Percentiles rank a stretch among this genome's conserved stretches.
Evolutionary conservation across 2,329 filamentous ascomycete genomes (phyloP).

Genomic region (Dothideomycetidae sp.): DNA sequence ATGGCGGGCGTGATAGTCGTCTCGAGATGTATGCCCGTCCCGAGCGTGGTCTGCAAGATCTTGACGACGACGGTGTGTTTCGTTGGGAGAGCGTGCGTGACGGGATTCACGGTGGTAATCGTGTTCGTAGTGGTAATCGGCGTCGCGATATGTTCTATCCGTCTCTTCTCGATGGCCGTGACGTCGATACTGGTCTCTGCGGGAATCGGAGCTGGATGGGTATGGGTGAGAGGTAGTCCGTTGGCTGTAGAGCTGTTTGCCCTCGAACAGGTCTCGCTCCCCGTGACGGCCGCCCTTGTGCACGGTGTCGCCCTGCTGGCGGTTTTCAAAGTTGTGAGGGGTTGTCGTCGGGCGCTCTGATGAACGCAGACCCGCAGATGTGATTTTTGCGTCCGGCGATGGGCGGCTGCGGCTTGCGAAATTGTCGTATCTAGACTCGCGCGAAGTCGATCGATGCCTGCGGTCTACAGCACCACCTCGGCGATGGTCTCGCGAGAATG

Average conservation of each 20-base stretch:
- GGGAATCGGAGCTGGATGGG: neutral
- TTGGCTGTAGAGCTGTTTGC: conserved; percentile 1
- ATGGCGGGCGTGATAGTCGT: conserved; percentile 7
- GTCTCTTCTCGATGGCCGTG: neutral
- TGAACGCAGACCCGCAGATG: neutral
- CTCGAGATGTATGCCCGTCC: conserved; percentile 6
- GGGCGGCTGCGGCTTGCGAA: neutral
- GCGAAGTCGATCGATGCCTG: neutral
- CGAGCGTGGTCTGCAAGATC: neutral
- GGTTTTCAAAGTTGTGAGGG: neutral
- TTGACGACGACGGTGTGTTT: neutral
- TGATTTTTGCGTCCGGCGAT: neutral
- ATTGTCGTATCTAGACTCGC: neutral
- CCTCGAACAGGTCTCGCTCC: conserved; percentile 4
- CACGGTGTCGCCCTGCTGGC: no score
- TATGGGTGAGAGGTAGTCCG: neutral
- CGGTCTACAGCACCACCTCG: neutral
- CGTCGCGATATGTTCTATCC: neutral
- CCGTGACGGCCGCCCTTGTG: neutral
- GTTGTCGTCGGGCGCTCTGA: neutral
- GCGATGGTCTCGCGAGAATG: neutral
- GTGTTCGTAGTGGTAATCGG: neutral
- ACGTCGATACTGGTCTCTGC: neutral
- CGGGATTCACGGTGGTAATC: conserved; percentile 1
- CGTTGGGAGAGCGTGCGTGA: neutral